phyloP scores from a whole-genome alignment of 352 stramenopile genomes.

The Globisporangium canariense region DNA sequence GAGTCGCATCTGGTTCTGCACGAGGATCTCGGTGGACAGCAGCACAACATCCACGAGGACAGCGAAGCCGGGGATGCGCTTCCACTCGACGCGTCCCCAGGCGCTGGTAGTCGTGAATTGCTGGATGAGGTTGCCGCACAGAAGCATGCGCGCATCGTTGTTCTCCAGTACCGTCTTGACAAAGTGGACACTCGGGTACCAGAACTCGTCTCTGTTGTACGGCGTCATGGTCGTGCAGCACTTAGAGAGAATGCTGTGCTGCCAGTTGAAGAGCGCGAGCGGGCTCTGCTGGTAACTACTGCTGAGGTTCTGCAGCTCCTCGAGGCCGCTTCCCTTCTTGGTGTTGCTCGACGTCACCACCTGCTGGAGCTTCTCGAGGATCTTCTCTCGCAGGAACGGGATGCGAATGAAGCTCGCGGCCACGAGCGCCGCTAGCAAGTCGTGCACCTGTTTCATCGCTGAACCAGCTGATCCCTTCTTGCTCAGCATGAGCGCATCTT shows the following conservation, averaged over 20 bases:
- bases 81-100: constrained; percentile 56
- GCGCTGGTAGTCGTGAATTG: constrained; percentile 41
- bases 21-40: constrained; percentile 36
- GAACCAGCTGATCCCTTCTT: constrained; percentile 9
- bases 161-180: constrained; percentile 33
- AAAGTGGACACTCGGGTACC: constrained; percentile 27
- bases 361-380: constrained; percentile 44
- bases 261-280: constrained; percentile 56
- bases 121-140: constrained; percentile 55
- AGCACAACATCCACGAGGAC: constrained; percentile 43
- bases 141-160: constrained; percentile 35
- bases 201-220: constrained; percentile 44
- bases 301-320: constrained; percentile 7
- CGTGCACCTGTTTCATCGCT: constrained; percentile 11
- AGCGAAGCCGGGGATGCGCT: constrained; percentile 47
- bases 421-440: constrained; percentile 40
- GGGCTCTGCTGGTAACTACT: constrained; percentile 26
- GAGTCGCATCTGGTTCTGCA: constrained; percentile 36
- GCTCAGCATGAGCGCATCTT: constrained; percentile 25
- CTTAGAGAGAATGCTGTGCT: constrained; percentile 41
- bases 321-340: not conserved
- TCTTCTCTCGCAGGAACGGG: constrained; percentile 44
- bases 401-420: constrained; percentile 55
- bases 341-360: constrained; percentile 16
- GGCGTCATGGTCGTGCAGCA: constrained; percentile 46